Evolutionary conservation across 1,284 basidiomycete genomes (phyloP), one percentile per base, ranked within the genome.

Genomic region (Meira nashicola): DNA sequence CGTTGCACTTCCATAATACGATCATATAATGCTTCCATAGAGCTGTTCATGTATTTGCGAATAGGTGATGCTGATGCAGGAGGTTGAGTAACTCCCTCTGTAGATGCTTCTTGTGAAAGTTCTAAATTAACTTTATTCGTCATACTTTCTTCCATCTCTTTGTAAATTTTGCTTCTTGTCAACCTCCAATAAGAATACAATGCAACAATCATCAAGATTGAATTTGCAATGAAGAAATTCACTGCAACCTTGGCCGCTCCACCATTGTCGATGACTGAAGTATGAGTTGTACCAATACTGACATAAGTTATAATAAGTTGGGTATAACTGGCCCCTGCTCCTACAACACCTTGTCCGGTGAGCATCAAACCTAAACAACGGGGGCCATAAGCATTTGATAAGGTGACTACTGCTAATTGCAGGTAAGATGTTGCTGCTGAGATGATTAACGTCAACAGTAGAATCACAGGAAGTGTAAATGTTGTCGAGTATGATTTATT

Each of bases 371-470:
- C 71, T 69, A 75, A 73, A 49, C 65, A 65, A 8, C 59, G 17
- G 8, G 66, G 66, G 15, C 71, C 73, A 37, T 72, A 75, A 3
- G 65, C 62, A 14, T 70, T 67, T 21, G 67, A 66, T 55, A 75
- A 63, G 14, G 69, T 66, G 17, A 75, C 71, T 19, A 73, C 71
- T 28, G 71, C 70, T 53, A 70, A 71, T 58, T 75, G 73, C 25
- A 75, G 43, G 47, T 73, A 75, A 1, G 71, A 66, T 39, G 63
- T 64, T 12, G 64, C 66, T 19, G 67, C 64, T 10, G 73, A 67
- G n/a, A 71, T 56, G 19, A 68, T 19, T 38, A 54, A 48, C 40
- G 67, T 58, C 2, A 70, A 23, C 8, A 28, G 37, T 19, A 25
- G 44, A 14, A 48, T 12, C 4, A 23, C 8, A 8, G 28, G 28